Evolutionary conservation across 805 yeast species (phyloP).

Genomic region (Ogataea siamensis): DNA sequence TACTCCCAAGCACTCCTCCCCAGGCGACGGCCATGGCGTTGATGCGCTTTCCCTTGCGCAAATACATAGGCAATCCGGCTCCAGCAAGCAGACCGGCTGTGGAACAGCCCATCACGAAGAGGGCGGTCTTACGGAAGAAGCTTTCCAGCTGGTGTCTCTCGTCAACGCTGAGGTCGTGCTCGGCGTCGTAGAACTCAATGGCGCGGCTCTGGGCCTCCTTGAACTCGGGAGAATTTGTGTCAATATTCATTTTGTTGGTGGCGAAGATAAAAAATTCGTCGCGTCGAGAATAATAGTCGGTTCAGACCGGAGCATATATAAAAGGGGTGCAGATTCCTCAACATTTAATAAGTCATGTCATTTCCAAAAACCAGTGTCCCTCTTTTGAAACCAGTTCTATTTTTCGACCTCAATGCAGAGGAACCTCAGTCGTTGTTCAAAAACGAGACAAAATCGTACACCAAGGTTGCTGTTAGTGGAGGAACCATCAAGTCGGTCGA

Average conservation of each 20-base stretch:
- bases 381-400: slow-evolving; percentile 37
- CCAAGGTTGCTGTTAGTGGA: slow-evolving; percentile 32
- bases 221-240: slow-evolving; percentile 16
- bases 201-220: slow-evolving; percentile 43
- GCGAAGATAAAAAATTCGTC: not conserved
- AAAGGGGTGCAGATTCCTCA: not conserved
- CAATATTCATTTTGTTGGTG: slow-evolving; percentile 7
- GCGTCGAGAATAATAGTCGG: not conserved
- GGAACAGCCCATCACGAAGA: slow-evolving; percentile 33
- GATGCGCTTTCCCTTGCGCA: slow-evolving; percentile 36
- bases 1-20: slow-evolving; percentile 36
- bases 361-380: slow-evolving; percentile 25
- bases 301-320: slow-evolving; percentile 1
- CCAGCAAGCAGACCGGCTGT: slow-evolving; percentile 36
- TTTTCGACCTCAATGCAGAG: slow-evolving; percentile 35
- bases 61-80: slow-evolving; percentile 40
- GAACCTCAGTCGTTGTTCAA: slow-evolving; percentile 33
- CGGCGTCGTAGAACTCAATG: slow-evolving; percentile 48
- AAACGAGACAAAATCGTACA: slow-evolving; percentile 29
- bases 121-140: slow-evolving; percentile 39
- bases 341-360: slow-evolving; percentile 1
- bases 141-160: slow-evolving; percentile 44
- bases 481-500: slow-evolving; percentile 41
- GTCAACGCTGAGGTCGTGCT: slow-evolving; percentile 38
- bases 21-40: slow-evolving; percentile 42